Evolutionary conservation across 148 eudicot species (phyloP), one percentile per base, ranked within the genome.

Genomic region (Rhododendron simsii): DNA sequence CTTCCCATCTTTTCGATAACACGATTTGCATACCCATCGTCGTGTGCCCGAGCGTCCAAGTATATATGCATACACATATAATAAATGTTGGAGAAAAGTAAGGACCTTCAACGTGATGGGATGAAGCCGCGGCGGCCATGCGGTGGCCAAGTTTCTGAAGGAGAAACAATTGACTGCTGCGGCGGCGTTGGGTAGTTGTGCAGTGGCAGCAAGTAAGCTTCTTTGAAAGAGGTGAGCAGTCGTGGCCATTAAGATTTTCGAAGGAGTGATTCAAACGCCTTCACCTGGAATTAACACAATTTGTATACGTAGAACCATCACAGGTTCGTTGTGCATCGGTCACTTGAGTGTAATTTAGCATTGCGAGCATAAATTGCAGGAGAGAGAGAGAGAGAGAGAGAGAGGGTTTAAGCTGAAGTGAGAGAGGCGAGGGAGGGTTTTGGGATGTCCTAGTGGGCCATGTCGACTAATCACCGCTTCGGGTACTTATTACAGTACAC

Each of bases 161-260:
- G 78, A 76, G 13, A 33, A 20, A 44, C 80, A 50, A 80, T 39
- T 75, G 74, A 65, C 20, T 9, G 63, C n/a, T 3, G 57, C 35
- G 1, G 59, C 51, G n/a, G 82, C 76, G 76, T 30, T 30, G 41
- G 76, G 41, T 14, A 14, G 76, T 39, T 28, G 76, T 71, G 76
- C 30, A 14, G 41, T 35, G n/a, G 83, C 37, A 20, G 75, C 73
- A 51, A 83, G 78, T 41, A 88, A 79, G 67, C 84, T 71, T 73
- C 84, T 86, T 26, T 79, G 88, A 33, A 86, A 65, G 59, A 50
- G 84, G 4, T 76, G 85, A 41, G 85, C 83, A 11, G 73, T 28
- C 80, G 74, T 48, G 55, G 88, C 88, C 91, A 87, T 89, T 86
- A 84, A 79, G 51, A 86, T 78, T 84, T 48, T 85, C 78, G 33